These are phyloP conservation scores for Porphyrellus cyaneotinctus DNA, from an alignment of 768 basidiomycete genomes.

Conservation along the genomic window DNA sequence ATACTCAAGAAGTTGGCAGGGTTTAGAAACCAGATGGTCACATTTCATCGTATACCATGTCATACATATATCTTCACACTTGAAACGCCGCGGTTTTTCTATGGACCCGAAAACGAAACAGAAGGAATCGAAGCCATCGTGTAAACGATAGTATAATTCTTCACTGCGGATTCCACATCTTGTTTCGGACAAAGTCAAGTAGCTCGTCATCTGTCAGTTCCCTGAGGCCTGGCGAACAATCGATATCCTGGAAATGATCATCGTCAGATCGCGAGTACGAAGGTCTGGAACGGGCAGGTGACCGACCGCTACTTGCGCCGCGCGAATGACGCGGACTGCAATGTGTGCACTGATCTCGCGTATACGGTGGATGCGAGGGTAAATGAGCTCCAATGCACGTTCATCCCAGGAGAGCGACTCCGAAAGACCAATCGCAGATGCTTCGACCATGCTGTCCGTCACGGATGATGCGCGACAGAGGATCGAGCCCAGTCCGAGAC, in stretches of 20 bases:
- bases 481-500: slow-evolving; percentile 68
- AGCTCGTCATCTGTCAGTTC: slow-evolving; percentile 54
- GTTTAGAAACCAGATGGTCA: too few species aligned
- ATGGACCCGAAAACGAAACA: too few species aligned
- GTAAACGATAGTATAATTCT: too few species aligned
- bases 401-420: slow-evolving; percentile 71
- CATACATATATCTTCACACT: too few species aligned
- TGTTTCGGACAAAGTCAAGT: slow-evolving; percentile 47
- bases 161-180: slow-evolving; percentile 68
- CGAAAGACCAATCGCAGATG: slow-evolving; percentile 76
- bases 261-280: slow-evolving; percentile 15
- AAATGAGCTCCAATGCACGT: slow-evolving; percentile 59
- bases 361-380: slow-evolving; percentile 81
- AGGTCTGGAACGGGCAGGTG: slow-evolving; percentile 9
- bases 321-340: slow-evolving; percentile 69
- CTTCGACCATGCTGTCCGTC: slow-evolving; percentile 87
- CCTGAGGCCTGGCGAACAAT: slow-evolving; percentile 51
- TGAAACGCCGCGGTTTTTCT: too few species aligned
- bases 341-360: slow-evolving; percentile 80
- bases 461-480: slow-evolving; percentile 63
- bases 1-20: slow-evolving; percentile 66
- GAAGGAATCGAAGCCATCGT: too few species aligned
- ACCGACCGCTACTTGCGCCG: slow-evolving; percentile 72
- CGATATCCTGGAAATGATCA: slow-evolving; percentile 44
- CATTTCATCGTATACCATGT: too few species aligned